A percentile compares a stretch with the other conserved stretches of the same genome.
Evolutionary conservation across 2,329 filamentous ascomycete genomes (phyloP).

Genomic region (Pseudogymnoascus sp.): DNA sequence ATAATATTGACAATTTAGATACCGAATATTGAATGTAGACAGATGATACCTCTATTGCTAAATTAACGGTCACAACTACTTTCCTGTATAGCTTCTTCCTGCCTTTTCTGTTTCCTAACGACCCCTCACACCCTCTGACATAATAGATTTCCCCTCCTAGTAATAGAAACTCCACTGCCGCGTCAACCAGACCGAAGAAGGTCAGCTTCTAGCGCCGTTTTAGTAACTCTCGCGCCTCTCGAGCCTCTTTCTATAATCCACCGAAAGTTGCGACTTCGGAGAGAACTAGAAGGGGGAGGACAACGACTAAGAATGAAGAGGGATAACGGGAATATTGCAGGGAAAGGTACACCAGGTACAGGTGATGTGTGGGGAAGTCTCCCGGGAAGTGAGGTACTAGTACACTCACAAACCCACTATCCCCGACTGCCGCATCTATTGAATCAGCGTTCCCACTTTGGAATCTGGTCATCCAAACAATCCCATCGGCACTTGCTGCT

Average conservation of each 20-base stretch:
- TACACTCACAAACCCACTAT: not conserved
- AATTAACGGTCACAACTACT: not conserved
- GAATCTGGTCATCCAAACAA: constrained; percentile 1
- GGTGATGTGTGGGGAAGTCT: not conserved
- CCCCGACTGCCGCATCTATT: not conserved
- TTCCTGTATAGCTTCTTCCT: not conserved
- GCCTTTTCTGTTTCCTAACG: not conserved
- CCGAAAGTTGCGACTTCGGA: not conserved
- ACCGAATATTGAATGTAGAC: not conserved
- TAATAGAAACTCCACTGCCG: not conserved
- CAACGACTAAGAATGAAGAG: not conserved
- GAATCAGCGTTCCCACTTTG: not conserved
- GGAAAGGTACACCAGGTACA: not conserved
- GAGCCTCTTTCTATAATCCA: not conserved
- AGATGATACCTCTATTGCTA: not conserved
- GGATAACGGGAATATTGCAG: not conserved
- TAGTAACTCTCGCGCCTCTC: not conserved
- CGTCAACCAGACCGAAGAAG: not conserved
- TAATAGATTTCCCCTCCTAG: not conserved
- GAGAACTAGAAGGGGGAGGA: not conserved
- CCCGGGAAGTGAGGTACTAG: not conserved
- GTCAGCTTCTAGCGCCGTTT: not conserved
- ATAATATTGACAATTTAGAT: not conserved
- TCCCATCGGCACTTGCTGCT: not conserved
- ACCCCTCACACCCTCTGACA: not conserved